Base-by-base conservation (phyloP, 1,139 yeast genomes). In the Blastobotrys raffinosifermentans region DNA sequence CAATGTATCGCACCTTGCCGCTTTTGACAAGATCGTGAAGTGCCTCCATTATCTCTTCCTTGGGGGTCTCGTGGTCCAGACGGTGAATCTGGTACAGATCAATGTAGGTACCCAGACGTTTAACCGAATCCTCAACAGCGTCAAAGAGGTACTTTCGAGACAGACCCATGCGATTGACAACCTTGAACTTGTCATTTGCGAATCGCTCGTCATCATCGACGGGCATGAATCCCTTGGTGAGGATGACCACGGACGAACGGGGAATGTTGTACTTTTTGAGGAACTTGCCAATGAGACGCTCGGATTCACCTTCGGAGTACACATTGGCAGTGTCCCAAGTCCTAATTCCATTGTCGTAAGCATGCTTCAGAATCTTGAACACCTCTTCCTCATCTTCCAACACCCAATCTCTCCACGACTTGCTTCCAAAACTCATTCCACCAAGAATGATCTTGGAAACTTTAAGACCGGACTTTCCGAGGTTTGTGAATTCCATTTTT, bases 1-100 rank as follows among this genome's bases (percentile, higher is more conserved):
- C 81, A 39, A 76, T 63, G 52, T 76, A 76, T 39, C 79, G 64
- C 4, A 67, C 61, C 23, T 58, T 55, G 1, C 80, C 81, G 17
- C 58, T 45, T 41, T 66, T 66, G 19, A 75, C 72, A 26, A 72
- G 63, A 47, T 70, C 75, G 47, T 75, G 70, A 45, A 76, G 60
- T 1, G 79, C 70, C 45, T 57, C 64, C 80, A 76, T 73, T 27
- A 68, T 68, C 47, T 76, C 80, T 39, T 64, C 66, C 37, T 63
- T 61, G 29, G 74, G 70, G 3, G 69, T 63, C 1, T 57, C 51
- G 20, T 50, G 44, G 46, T 75, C 80, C 26, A 62, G 62, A 41
- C 80, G 60, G 59, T 85, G 96, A 55, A 85, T 66, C 58, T 82
- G 84, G 1, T 84, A 83, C 47, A 84, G 65, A 58, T 86, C 95